These are phyloP conservation scores for Backusella macrospora DNA, from an alignment of 192 early-diverging fungal species.

Conservation along the genomic window DNA sequence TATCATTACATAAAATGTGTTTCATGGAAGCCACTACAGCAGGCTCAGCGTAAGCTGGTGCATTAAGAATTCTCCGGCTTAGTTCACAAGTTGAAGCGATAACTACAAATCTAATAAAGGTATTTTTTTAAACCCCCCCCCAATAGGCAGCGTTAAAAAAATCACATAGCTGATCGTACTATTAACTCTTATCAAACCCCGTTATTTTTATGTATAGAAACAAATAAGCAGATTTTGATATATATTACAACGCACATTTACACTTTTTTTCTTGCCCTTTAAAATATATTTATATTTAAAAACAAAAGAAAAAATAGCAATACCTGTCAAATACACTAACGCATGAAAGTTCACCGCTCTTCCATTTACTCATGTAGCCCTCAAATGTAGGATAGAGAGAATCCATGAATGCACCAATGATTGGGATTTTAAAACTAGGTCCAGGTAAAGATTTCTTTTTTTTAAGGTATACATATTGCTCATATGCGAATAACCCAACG, in stretches of 20 bases:
- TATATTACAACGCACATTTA: neutral
- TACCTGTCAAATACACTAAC: constrained; percentile 50
- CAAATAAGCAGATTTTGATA: constrained; percentile 12
- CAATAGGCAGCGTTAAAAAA: neutral
- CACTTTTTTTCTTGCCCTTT: neutral
- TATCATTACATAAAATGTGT: constrained; percentile 43
- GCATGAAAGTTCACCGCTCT: constrained; percentile 45
- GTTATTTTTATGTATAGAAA: neutral
- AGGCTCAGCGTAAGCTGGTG: constrained; percentile 41
- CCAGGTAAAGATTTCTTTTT: constrained; percentile 45
- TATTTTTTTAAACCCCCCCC: constrained; percentile 3
- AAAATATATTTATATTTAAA: neutral
- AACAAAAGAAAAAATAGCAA: neutral
- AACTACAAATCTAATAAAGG: constrained; percentile 43
- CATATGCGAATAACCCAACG: constrained; percentile 40
- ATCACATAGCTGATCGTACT: neutral
- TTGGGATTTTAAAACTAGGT: constrained; percentile 42
- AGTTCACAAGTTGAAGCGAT: constrained; percentile 49
- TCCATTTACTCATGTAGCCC: constrained; percentile 49
- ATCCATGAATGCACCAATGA: constrained; percentile 48
- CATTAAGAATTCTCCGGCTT: constrained; percentile 46
- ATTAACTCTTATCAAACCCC: neutral
- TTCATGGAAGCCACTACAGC: constrained; percentile 44
- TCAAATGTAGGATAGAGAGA: constrained; percentile 51
- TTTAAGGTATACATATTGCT: constrained; percentile 42